Percentiles rank a stretch among this genome's conserved stretches.
phyloP scores from a whole-genome alignment of 495 filamentous ascomycete genomes.

The Articulospora tetracladia region DNA sequence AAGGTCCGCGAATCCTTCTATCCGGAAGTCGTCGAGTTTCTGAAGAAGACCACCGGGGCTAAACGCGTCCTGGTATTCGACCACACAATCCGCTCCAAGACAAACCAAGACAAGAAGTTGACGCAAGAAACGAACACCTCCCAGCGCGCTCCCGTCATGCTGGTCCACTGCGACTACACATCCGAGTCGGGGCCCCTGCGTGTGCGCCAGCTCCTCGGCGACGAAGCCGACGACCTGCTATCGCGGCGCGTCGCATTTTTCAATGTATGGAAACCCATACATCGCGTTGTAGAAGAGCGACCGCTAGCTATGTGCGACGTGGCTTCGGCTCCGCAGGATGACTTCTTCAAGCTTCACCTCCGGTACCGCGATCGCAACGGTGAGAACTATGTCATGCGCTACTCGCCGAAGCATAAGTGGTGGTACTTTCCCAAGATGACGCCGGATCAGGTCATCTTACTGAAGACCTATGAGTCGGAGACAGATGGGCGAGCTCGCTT shows the following conservation, averaged over 20 bases:
- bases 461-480: constrained; percentile 29
- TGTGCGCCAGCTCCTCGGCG: constrained; percentile 28
- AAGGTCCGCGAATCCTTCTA: constrained; percentile 25
- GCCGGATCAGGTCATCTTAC: constrained; percentile 24
- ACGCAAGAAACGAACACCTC: constrained; percentile 30
- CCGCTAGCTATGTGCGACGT: constrained; percentile 33
- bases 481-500: constrained; percentile 9
- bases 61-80: constrained; percentile 32
- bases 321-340: constrained; percentile 17
- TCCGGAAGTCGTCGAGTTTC: constrained; percentile 29
- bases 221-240: constrained; percentile 27
- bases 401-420: constrained; percentile 26
- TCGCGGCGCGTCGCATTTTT: constrained; percentile 29
- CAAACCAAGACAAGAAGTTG: constrained; percentile 25
- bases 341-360: constrained; percentile 34
- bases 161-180: constrained; percentile 36
- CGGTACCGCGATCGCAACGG: constrained; percentile 30
- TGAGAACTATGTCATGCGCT: constrained; percentile 33
- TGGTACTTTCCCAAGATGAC: constrained; percentile 32
- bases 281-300: constrained; percentile 25
- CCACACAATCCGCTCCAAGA: constrained; percentile 32
- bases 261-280: constrained; percentile 33
- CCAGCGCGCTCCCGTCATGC: constrained; percentile 31
- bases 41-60: constrained; percentile 27
- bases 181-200: constrained; percentile 27